These are phyloP conservation scores for Coemansia sp. DNA, from an alignment of 192 early-diverging fungal genomes.

Conservation along the genomic window DNA sequence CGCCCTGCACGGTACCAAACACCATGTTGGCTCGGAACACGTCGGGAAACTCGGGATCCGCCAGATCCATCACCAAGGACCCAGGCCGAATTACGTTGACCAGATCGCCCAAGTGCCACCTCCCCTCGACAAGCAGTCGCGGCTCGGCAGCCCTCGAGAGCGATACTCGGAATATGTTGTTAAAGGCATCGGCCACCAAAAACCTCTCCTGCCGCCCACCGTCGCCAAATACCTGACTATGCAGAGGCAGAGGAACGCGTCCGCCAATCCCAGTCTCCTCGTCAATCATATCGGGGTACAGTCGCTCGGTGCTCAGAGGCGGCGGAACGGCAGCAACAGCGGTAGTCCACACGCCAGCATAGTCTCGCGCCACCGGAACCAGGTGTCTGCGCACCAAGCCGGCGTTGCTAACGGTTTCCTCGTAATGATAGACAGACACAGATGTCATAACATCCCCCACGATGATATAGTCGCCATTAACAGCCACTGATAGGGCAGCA, in stretches of 20 bases:
- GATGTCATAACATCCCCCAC: conserved; percentile 87
- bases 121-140: conserved; percentile 59
- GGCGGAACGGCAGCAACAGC: conserved; percentile 28
- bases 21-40: conserved; percentile 56
- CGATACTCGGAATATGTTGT: conserved; percentile 21
- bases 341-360: conserved; percentile 35
- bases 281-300: conserved; percentile 6
- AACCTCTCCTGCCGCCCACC: conserved; percentile 8
- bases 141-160: not conserved
- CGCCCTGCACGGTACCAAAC: conserved; percentile 77
- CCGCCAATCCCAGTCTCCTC: conserved; percentile 16
- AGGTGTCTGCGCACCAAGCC: conserved; percentile 7
- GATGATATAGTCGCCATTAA: conserved; percentile 64
- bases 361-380: conserved; percentile 37
- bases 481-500: conserved; percentile 57
- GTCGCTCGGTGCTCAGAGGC: conserved; percentile 8
- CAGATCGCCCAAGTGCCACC: conserved; percentile 76
- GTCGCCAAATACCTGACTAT: conserved; percentile 9
- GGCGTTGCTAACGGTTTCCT: not conserved
- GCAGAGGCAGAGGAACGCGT: not conserved
- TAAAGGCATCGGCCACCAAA: conserved; percentile 34
- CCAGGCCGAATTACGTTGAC: conserved; percentile 79
- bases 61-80: conserved; percentile 72
- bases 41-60: conserved; percentile 59
- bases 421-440: conserved; percentile 58